Conservation (phyloP, 78 protist species). For the Emiliania huxleyi region DNA sequence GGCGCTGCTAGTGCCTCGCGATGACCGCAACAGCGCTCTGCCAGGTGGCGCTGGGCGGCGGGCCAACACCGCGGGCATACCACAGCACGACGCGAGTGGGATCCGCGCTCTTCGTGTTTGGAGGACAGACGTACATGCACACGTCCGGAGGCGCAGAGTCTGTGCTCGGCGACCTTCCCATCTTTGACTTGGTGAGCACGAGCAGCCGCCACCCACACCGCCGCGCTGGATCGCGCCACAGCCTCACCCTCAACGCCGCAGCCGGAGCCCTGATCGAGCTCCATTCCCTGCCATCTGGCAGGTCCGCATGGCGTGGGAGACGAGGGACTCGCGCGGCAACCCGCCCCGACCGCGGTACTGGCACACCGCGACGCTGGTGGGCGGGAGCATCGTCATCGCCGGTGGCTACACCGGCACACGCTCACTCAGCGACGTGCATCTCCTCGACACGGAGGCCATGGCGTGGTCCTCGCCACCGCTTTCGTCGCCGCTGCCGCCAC, state of each 20-base stretch:
- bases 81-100: neutral
- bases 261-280: no score
- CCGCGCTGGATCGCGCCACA: no score
- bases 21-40: no score
- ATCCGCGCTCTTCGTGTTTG: neutral
- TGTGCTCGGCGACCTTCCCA: neutral
- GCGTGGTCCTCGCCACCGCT: neutral
- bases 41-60: conserved; percentile 1
- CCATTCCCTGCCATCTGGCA: no score
- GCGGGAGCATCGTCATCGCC: neutral
- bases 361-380: neutral
- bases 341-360: neutral
- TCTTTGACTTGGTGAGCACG: neutral
- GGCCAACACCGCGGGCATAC: neutral
- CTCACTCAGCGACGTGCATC: neutral
- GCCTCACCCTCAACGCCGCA: no score
- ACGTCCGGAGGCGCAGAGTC: neutral
- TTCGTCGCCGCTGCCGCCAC: neutral
- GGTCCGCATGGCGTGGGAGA: neutral
- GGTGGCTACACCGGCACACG: neutral
- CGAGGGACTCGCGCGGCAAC: neutral
- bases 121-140: neutral
- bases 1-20: no score
- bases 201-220: no score
- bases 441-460: neutral